Conservation (phyloP, 1,139 yeast genomes). For the Kazachstania sp. region DNA sequence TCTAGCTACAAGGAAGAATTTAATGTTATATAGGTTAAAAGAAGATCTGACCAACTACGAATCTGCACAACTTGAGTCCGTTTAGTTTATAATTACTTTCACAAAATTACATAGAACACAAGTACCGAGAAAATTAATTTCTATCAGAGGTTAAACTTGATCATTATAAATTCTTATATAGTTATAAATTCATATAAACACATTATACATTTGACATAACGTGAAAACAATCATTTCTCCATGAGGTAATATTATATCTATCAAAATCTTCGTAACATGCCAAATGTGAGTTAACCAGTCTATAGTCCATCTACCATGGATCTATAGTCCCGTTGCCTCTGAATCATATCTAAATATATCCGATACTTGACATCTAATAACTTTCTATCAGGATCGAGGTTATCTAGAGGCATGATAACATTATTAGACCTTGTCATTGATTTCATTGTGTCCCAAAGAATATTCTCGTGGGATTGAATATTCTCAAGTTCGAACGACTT, state of each 20-base stretch:
- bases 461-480: slow-evolving; percentile 25
- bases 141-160: too few relatives aligned
- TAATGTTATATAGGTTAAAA: slow-evolving; percentile 20
- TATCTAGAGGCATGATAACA: slow-evolving; percentile 58
- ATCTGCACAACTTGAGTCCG: too few relatives aligned
- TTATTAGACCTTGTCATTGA: slow-evolving; percentile 76
- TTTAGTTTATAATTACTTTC: too few relatives aligned
- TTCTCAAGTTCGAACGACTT: slow-evolving; percentile 13
- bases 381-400: slow-evolving; percentile 53
- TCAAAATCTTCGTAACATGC: not conserved
- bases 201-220: too few relatives aligned
- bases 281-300: not conserved
- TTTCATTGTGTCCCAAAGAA: slow-evolving; percentile 79
- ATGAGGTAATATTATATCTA: too few relatives aligned
- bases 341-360: slow-evolving; percentile 81
- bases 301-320: slow-evolving; percentile 48
- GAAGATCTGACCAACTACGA: slow-evolving; percentile 2
- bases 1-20: slow-evolving; percentile 17
- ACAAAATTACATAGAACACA: too few relatives aligned
- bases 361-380: slow-evolving; percentile 70
- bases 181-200: too few relatives aligned
- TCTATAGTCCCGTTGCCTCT: slow-evolving; percentile 70
- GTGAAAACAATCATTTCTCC: too few relatives aligned
- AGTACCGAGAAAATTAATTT: too few relatives aligned
- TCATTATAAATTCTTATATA: too few relatives aligned